Percentiles rank a stretch among this genome's conserved stretches.
These are phyloP conservation scores for Hirsutella rhossiliensis DNA, from an alignment of 2,329 filamentous ascomycete species.

Conservation along the genomic window DNA sequence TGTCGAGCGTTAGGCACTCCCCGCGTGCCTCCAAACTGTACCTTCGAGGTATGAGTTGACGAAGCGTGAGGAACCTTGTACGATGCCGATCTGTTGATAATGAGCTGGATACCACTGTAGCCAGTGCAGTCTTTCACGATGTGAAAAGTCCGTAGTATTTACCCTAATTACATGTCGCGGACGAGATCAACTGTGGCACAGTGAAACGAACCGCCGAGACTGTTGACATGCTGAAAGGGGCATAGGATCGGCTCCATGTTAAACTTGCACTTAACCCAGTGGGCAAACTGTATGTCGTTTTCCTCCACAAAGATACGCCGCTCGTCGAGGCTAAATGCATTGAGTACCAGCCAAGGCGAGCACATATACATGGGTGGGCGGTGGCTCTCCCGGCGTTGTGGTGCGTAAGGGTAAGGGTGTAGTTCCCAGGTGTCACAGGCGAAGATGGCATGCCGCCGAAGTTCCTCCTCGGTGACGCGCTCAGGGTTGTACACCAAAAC, in stretches of 20 bases:
- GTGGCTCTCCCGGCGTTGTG: background rate
- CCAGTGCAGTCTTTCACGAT: too few species aligned
- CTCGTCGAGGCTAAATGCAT: constrained; percentile 3
- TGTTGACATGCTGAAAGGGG: constrained; percentile 3
- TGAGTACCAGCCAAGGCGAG: constrained; percentile 3
- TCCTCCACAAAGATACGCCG: constrained; percentile 1
- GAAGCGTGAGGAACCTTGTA: too few species aligned
- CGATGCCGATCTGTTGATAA: too few species aligned
- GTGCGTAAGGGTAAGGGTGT: constrained; percentile 1
- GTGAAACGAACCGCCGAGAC: constrained; percentile 3
- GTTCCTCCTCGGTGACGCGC: constrained; percentile 1
- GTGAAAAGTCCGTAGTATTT: too few species aligned
- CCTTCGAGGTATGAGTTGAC: too few species aligned
- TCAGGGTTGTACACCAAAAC: constrained; percentile 1
- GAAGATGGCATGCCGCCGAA: constrained; percentile 1
- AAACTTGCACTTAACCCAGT: background rate
- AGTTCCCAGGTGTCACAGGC: constrained; percentile 1
- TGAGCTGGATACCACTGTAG: too few species aligned
- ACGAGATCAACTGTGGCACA: constrained; percentile 4
- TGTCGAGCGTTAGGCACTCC: too few species aligned
- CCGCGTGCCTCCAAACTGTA: too few species aligned
- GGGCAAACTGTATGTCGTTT: constrained; percentile 1
- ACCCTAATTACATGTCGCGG: too few species aligned
- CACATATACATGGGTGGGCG: constrained; percentile 3
- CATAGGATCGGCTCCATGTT: constrained; percentile 3